Evolutionary conservation across 2,329 filamentous ascomycete species (phyloP), one percentile per base, ranked within the genome.

Genomic region (Aureobasidium melanogenum): DNA sequence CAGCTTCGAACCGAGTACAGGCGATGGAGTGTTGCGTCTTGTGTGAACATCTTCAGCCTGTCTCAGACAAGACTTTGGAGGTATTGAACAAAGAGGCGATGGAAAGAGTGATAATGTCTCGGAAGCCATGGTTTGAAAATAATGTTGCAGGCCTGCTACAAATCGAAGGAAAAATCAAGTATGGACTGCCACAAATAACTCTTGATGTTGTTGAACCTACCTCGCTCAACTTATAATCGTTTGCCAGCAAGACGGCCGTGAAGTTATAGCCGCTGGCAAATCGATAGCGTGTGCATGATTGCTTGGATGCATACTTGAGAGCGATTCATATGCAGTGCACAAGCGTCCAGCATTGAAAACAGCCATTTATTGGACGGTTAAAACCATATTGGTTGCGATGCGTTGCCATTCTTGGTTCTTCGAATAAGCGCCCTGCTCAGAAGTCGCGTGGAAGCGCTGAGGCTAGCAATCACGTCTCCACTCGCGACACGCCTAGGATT

Each of bases 21-120:
- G 41, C 3, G 59, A 61, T 2, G 59, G 38, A 32, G 59, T 56
- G 24, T 46, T 55, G 3, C n/a, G 55, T 48, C 55, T 47, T 17
- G n/a, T 44, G 4, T 58, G 55, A 19, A 48, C 17, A 5, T 36
- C 50, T 28, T 47, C 39, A 26, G 32, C 50, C 19, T 61, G 50
- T 43, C 50, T 55, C 51, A 61, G 41, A 61, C 59, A 61, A 14
- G 59, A 61, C 50, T 56, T 61, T 43, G 51, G 43, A 15, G 50
- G 48, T n/a, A 48, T 34, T 5, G 48, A 48, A 34, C 47, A 54
- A 3, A 54, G 39, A 32, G 59, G 50, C 22, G 59, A 55, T 3
- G 59, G 59, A 41, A 61, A 61, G 32, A 61, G 59, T 36, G 48
- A 55, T 17, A 56, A 44, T 5, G 48, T 56, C 17, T 61, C 59